Conservation (phyloP, 371 early-diverging fungal genomes). For the Lichtheimia ramosa region DNA sequence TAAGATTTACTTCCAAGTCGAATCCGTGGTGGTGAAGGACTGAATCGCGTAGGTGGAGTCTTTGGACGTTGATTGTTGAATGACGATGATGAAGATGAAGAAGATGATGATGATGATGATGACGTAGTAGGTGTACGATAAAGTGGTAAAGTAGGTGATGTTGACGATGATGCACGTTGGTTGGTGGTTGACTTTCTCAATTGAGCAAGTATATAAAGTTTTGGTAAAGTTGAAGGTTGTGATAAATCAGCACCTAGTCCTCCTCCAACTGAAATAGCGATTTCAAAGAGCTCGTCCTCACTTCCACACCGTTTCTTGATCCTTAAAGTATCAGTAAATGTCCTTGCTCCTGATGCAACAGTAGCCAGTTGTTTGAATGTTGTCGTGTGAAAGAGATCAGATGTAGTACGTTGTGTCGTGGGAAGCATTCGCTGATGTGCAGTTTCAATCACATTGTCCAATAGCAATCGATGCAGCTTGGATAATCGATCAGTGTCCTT, state of each 20-base stretch:
- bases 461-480: constrained; percentile 34
- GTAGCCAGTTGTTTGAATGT: constrained; percentile 25
- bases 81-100: too few species aligned
- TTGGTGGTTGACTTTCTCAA: constrained; percentile 6
- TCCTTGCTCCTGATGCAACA: constrained; percentile 30
- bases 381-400: constrained; percentile 32
- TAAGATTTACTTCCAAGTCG: not conserved
- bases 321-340: constrained; percentile 44
- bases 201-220: constrained; percentile 16
- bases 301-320: constrained; percentile 36
- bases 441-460: constrained; percentile 41
- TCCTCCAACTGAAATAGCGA: constrained; percentile 48
- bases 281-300: constrained; percentile 37
- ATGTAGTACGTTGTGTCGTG: constrained; percentile 41
- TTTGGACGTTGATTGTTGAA: too few species aligned
- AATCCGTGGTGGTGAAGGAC: not conserved
- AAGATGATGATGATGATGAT: too few species aligned
- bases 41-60: not conserved
- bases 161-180: not conserved
- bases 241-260: constrained; percentile 46
- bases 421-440: constrained; percentile 16
- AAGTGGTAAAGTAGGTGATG: not conserved
- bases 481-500: constrained; percentile 42
- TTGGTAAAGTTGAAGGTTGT: constrained; percentile 6
- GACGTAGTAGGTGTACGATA: not conserved